Percentiles rank a stretch among this genome's conserved stretches.
Conservation (phyloP, 2,329 filamentous ascomycete species). For the Colletotrichum sansevieriae region DNA sequence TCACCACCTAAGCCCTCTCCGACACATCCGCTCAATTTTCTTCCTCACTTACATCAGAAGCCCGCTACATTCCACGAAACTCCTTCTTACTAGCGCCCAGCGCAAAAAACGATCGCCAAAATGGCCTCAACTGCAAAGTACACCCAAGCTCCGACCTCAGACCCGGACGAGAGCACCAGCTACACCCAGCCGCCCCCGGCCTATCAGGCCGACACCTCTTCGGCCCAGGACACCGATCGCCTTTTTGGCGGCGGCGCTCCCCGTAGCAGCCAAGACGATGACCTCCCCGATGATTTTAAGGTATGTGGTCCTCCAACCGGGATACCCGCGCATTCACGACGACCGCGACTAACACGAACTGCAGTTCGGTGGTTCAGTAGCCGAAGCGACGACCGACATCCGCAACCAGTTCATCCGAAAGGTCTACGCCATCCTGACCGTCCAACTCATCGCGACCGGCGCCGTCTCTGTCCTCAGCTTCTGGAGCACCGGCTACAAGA, state of each 20-base stretch:
- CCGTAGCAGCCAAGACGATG: constrained; percentile 82
- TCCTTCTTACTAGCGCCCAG: not conserved
- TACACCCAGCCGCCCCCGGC: constrained; percentile 87
- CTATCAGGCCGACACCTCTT: constrained; percentile 68
- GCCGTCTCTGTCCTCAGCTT: constrained; percentile 87
- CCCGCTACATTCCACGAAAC: not conserved
- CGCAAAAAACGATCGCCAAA: constrained; percentile 18
- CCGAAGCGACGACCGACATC: constrained; percentile 94
- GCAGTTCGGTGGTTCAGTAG: constrained; percentile 91
- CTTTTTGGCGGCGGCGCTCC: constrained; percentile 77
- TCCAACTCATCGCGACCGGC: constrained; percentile 89
- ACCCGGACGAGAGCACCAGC: constrained; percentile 80
- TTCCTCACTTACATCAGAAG: not conserved
- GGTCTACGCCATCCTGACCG: constrained; percentile 98
- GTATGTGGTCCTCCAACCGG: constrained; percentile 54
- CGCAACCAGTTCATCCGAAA: constrained; percentile 97
- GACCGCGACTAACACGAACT: constrained; percentile 26
- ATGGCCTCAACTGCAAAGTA: constrained; percentile 89
- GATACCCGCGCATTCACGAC: not conserved
- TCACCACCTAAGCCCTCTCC: constrained; percentile 6
- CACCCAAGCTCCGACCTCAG: constrained; percentile 83
- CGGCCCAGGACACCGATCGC: constrained; percentile 65
- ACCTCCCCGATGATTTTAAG: constrained; percentile 98
- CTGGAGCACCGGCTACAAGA: constrained; percentile 82
- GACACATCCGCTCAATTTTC: not conserved